phyloP scores from a whole-genome alignment of 169 alveolate genomes.

The Cryptosporidium meleagridis region DNA sequence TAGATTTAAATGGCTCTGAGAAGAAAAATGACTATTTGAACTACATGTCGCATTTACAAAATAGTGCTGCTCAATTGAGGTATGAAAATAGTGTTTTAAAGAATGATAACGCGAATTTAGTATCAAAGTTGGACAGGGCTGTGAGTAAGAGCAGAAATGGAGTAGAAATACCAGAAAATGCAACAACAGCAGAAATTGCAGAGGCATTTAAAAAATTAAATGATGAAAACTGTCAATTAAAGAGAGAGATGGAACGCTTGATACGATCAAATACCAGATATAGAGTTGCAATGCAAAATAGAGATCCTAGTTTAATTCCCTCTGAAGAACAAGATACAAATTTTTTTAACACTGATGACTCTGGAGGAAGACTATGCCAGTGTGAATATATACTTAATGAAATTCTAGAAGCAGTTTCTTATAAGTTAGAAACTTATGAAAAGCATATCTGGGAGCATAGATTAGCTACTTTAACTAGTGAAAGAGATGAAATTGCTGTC shows the following conservation, averaged over 20 bases:
- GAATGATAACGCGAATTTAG: slow-evolving; percentile 53
- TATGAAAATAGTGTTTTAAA: slow-evolving; percentile 48
- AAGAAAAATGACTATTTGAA: slow-evolving; percentile 35
- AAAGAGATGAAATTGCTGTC: slow-evolving; percentile 73
- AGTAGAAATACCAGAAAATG: slow-evolving; percentile 61
- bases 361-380: slow-evolving; percentile 24
- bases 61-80: slow-evolving; percentile 48
- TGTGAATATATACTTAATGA: slow-evolving; percentile 70
- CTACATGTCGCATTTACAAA: slow-evolving; percentile 52
- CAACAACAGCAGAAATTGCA: slow-evolving; percentile 58
- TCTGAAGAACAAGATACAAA: slow-evolving; percentile 25
- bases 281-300: slow-evolving; percentile 69
- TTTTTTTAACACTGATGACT: background rate
- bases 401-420: slow-evolving; percentile 53
- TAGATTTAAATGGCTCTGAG: slow-evolving; percentile 23
- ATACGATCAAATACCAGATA: slow-evolving; percentile 58
- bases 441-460: slow-evolving; percentile 74
- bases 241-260: slow-evolving; percentile 71
- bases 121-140: slow-evolving; percentile 57
- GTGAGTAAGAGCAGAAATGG: slow-evolving; percentile 68
- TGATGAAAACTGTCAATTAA: slow-evolving; percentile 37
- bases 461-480: slow-evolving; percentile 41
- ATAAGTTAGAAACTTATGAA: slow-evolving; percentile 66
- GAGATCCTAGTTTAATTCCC: slow-evolving; percentile 58
- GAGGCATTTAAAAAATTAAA: slow-evolving; percentile 52